phyloP scores from a whole-genome alignment of 371 early-diverging fungal species.

The Mucor velutinosus region DNA sequence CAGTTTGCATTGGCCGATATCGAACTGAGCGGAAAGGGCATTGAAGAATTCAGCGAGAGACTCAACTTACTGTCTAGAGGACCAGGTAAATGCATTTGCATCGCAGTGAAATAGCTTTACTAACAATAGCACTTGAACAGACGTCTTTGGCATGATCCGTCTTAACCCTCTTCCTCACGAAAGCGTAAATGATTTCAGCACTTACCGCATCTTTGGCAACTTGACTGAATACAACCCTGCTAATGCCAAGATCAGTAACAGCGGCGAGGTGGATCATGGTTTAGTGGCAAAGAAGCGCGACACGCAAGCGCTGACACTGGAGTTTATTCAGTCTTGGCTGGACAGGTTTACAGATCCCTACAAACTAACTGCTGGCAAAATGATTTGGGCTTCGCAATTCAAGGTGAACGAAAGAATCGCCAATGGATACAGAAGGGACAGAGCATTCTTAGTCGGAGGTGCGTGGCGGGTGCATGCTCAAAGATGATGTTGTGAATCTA shows the following conservation, averaged over 20 bases:
- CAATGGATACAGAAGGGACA: slow-evolving; percentile 33
- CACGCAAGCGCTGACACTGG: background rate
- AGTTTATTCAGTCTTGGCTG: slow-evolving; percentile 14
- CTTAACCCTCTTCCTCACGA: background rate
- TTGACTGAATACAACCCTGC: background rate
- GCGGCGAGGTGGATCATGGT: slow-evolving; percentile 6
- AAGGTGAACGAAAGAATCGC: slow-evolving; percentile 49
- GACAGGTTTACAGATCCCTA: slow-evolving; percentile 8
- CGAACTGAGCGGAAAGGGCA: slow-evolving; percentile 14
- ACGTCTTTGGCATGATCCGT: slow-evolving; percentile 13
- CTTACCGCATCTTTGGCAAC: slow-evolving; percentile 20
- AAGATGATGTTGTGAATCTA: too few species aligned
- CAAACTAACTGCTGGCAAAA: background rate
- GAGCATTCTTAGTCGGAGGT: slow-evolving; percentile 48
- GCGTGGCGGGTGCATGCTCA: background rate
- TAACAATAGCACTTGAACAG: background rate
- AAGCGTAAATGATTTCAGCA: background rate
- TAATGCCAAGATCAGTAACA: background rate
- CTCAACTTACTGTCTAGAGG: slow-evolving; percentile 8
- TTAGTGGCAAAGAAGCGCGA: background rate
- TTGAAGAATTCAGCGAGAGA: slow-evolving; percentile 10
- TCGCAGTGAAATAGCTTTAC: background rate
- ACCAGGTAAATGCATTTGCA: background rate
- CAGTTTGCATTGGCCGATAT: slow-evolving; percentile 39
- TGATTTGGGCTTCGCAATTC: slow-evolving; percentile 30